These are phyloP conservation scores for Ceratobasidium sp. DNA, from an alignment of 1,284 basidiomycete species.

Conservation along the genomic window DNA sequence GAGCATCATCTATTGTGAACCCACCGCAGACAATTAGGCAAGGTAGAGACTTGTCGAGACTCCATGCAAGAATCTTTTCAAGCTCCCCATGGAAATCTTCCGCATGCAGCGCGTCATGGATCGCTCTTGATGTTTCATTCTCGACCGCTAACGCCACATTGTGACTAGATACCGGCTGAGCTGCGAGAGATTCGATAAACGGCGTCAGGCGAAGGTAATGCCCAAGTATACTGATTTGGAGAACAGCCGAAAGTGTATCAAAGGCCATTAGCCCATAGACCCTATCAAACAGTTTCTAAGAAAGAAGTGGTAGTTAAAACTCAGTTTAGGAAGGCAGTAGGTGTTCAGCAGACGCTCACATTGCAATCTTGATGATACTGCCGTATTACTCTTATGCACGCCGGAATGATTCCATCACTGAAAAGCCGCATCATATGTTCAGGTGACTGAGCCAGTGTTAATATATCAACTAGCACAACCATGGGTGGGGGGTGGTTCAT, in stretches of 20 bases:
- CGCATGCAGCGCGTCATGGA: background rate
- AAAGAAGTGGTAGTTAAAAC: background rate
- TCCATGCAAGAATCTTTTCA: too few relatives aligned
- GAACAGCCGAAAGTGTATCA: background rate
- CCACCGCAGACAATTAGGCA: too few relatives aligned
- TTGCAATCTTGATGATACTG: background rate
- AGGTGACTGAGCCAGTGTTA: background rate
- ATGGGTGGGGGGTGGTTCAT: background rate
- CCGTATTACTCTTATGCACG: background rate
- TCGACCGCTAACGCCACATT: background rate
- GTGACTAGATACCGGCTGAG: background rate
- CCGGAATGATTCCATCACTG: slow-evolving; percentile 1
- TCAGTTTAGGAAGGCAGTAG: background rate
- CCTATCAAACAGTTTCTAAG: background rate
- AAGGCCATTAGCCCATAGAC: background rate
- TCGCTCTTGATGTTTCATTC: background rate
- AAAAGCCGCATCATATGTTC: background rate
- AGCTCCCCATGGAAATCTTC: too few relatives aligned
- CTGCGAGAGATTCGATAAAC: too few relatives aligned
- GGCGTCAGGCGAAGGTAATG: background rate
- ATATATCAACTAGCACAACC: background rate
- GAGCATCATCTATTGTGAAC: too few relatives aligned
- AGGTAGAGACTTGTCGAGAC: too few relatives aligned
- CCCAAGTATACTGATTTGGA: slow-evolving; percentile 1
- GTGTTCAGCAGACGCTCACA: background rate